Conservation (phyloP, 2,329 filamentous ascomycete genomes). For the Scorias spongiosa region DNA sequence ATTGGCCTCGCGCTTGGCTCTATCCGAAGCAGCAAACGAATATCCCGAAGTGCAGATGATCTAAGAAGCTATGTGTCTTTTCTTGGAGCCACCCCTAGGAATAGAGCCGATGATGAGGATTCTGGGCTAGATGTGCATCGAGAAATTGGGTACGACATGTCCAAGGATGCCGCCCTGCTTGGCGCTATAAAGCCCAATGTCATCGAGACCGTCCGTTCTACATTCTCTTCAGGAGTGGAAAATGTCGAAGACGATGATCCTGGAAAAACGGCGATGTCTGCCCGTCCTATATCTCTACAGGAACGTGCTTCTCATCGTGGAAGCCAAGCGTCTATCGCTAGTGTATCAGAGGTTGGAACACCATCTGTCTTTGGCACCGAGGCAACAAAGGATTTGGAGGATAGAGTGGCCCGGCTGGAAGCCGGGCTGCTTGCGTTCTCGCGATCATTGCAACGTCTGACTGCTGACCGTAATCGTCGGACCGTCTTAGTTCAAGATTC, state of each 20-base stretch:
- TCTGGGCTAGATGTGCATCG: slow-evolving; percentile 22
- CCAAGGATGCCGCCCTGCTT: background rate
- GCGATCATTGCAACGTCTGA: slow-evolving; percentile 16
- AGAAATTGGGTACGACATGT: slow-evolving; percentile 4
- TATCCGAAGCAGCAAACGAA: slow-evolving; percentile 14
- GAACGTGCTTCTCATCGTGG: background rate
- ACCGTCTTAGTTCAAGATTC: slow-evolving; percentile 14
- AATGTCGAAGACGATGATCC: background rate
- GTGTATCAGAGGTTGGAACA: slow-evolving; percentile 2
- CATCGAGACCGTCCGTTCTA: background rate
- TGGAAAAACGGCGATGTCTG: background rate
- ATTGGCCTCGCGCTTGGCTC: slow-evolving; percentile 7
- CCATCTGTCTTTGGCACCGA: slow-evolving; percentile 6
- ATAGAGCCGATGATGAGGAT: slow-evolving; percentile 21
- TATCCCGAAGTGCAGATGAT: slow-evolving; percentile 21
- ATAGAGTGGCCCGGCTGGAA: slow-evolving; percentile 21
- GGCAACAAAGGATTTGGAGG: slow-evolving; percentile 17
- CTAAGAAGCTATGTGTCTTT: slow-evolving; percentile 8
- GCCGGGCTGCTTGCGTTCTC: slow-evolving; percentile 19
- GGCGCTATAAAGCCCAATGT: background rate
- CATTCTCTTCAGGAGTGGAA: background rate
- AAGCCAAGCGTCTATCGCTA: background rate
- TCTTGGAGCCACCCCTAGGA: slow-evolving; percentile 10
- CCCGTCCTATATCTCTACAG: background rate
- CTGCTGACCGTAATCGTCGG: slow-evolving; percentile 16